Evolutionary conservation across 2,329 filamentous ascomycete species (phyloP), one percentile per base, ranked within the genome.

Genomic region (Fusarium sp.): DNA sequence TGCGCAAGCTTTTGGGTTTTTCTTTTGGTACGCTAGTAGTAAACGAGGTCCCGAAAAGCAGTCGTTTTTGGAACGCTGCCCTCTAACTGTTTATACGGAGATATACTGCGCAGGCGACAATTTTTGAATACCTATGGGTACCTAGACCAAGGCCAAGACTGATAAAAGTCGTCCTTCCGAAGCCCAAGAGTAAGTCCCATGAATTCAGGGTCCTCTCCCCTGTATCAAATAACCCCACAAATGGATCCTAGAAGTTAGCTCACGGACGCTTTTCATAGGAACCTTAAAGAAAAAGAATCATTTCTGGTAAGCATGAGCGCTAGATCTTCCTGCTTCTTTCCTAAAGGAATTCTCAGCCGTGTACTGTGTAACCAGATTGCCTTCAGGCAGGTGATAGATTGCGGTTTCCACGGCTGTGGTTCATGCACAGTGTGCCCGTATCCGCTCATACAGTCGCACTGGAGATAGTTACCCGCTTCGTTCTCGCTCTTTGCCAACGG

Each of bases 401-500:
- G 38, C 33, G 23, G 37, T 59, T 66, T 45, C 55, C 48, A 54
- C 44, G 32, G 50, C 20, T 35, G 42, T 14, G 66, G 60, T 27
- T 52, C 27, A 30, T 35, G 32, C 32, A 71, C 68, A 71, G 69
- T 71, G 54, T 33, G 45, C 12, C 14, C 45, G 33, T 26, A 42
- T 14, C 40, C 30, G 30, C 27, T 44, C 45, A 20, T 44, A 50
- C 50, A 54, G 23, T 38, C 26, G 38, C 54, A 65, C 60, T 71
- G 54, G 10, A 50, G 48, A 20, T 60, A 48, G 49, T 26, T 64
- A 60, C 50, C 60, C 65, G 53, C 64, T 44, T 65, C 45, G 58
- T 64, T 64, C 64, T 71, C 65, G 55, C 41, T 44, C 59, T 48
- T 65, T 50, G 44, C 48, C 38, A 72, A 69, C 46, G 52, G 55